Base-by-base conservation (phyloP, 2,329 filamentous ascomycete species). In the Fusarium devonianum region DNA sequence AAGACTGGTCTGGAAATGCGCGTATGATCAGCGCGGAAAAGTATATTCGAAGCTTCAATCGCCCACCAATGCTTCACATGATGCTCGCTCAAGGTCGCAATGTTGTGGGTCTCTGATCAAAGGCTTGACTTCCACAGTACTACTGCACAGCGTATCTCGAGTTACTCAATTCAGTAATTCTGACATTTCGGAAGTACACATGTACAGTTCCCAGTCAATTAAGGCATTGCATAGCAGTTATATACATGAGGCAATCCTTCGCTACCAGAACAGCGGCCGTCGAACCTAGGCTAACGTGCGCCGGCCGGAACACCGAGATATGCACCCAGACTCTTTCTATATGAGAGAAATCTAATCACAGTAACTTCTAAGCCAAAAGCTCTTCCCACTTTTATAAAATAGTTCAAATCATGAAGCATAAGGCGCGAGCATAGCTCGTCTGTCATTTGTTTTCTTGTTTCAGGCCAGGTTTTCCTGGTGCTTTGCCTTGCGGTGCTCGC, bases 401-500 rank as follows among this genome's bases (percentile, higher is more conserved):
- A 55, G 53, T 34, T 25, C 55, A 61, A 56, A 23, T 60, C 58
- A 53, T 61, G 28, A 62, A 37, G 49, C 55, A 37, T 52, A 37
- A 58, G 45, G 56, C 46, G 42, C 48, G 57, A 56, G 11, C 29
- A 53, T 40, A 25, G n/a, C 12, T 23, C 13, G 13, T 21, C 13
- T n/a, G 23, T 45, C 16, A 23, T 34, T 34, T n/a, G 37, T 43
- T n/a, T n/a, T n/a, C n/a, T n/a, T n/a, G n/a, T n/a, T n/a, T 39
- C 51, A 67, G 25, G 64, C 64, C 36, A 63, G 44, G 30, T 56
- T 55, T 47, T 60, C 63, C 39, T 69, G 66, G 14, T 52, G 54
- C 67, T 87, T 78, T 56, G 66, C 64, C 51, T 67, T 69, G 53
- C 86, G 82, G 53, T 70, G 71, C 71, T 85, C 80, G 56, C 82